Base-by-base conservation (phyloP, 257 asterid species). In the Petunia axillaris region DNA sequence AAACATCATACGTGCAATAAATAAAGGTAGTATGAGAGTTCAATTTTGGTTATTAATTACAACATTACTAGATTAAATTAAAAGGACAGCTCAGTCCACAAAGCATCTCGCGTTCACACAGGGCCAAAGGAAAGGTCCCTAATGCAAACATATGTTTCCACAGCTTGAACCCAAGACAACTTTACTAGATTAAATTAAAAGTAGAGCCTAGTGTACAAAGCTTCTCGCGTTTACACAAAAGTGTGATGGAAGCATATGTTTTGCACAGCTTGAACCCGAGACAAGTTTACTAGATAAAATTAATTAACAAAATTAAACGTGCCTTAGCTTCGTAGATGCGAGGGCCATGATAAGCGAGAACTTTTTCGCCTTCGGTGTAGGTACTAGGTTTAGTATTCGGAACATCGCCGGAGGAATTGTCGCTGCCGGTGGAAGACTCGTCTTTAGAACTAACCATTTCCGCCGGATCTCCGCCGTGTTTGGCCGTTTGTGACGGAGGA, bases 261-360 rank as follows among this genome's bases (percentile, higher is more conserved):
- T 25, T 25, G 25, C 25, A 25, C 25, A 25, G 25, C 25, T 25
- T 25, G 25, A 25, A 25, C 25, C 25, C 25, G 25, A 25, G 25
- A 48, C 60, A 35, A 59, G 1, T 46, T 11, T 25, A 10, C 77
- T 6, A 48, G 5, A 71, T 43, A 25, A 71, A 71, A 48, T 68
- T 44, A 43, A 25, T 25, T 25, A 25, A 25, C 25, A 25, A 25
- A 16, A 59, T 37, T 4, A 38, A 63, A 76, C 79, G 48, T 87
- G 80, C 94, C 94, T 88, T 90, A 50, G 94, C 92, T 79, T 90
- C 91, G 83, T 90, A 93, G 86, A 92, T 90, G 83, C 91, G 93
- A 79, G 99, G 96, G 15, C 98, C 97, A 75, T 92, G 98, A 83
- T 82, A 95, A 16, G 97, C 99, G 4, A 95, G 95, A 84, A 95